Conservation (phyloP, 352 stramenopile species). For the Pythium aphanidermatum region DNA sequence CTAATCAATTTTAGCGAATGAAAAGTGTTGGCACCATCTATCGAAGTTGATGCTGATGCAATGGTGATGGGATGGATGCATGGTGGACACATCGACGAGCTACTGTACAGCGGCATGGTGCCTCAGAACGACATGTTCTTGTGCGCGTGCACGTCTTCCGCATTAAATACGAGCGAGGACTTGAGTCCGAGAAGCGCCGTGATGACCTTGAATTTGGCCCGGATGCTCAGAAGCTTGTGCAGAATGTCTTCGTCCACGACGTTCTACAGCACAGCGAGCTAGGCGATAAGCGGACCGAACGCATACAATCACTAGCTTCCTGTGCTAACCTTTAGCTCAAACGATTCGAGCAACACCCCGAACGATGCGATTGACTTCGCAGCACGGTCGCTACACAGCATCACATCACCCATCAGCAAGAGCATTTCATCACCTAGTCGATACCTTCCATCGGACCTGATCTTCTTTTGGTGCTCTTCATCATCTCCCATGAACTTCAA, state of each 20-base stretch:
- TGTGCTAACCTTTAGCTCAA: conserved; percentile 56
- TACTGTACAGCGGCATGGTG: too few species aligned
- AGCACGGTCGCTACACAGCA: conserved; percentile 29
- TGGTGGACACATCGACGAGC: too few species aligned
- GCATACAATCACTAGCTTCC: neutral
- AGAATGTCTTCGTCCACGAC: conserved; percentile 74
- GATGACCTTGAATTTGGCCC: conserved; percentile 83
- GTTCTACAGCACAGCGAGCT: conserved; percentile 35
- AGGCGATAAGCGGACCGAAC: neutral
- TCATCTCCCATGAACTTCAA: conserved; percentile 55
- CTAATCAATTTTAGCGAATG: conserved; percentile 1
- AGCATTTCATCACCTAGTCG: too few species aligned
- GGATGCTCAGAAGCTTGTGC: conserved; percentile 58
- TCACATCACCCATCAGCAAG: neutral
- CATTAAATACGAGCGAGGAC: conserved; percentile 53
- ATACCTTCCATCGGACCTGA: conserved; percentile 28
- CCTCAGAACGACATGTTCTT: conserved; percentile 82
- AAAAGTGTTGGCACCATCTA: too few species aligned
- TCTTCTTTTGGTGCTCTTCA: conserved; percentile 27
- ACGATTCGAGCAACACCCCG: conserved; percentile 38
- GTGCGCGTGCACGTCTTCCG: conserved; percentile 60
- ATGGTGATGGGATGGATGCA: too few species aligned
- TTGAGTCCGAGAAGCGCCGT: conserved; percentile 51
- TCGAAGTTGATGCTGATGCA: too few species aligned
- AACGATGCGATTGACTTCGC: conserved; percentile 59